A percentile compares a stretch with the other conserved stretches of the same genome.
Conservation (phyloP, 495 filamentous ascomycete species). For the Tuber melanosporum region DNA sequence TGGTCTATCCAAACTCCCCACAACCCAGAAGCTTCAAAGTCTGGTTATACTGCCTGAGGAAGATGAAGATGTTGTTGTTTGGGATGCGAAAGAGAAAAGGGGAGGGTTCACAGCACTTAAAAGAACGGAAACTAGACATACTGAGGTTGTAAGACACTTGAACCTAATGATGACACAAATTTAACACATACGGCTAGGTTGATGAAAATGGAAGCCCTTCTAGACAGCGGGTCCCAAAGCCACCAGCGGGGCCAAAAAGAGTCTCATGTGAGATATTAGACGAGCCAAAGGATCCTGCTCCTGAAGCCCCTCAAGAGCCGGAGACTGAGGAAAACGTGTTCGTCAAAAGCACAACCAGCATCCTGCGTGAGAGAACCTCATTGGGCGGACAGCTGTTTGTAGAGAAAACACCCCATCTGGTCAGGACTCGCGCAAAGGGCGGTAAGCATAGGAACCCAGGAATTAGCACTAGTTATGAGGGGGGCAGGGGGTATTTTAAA, state of each 20-base stretch:
- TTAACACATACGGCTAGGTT: constrained; percentile 9
- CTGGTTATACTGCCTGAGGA: background rate
- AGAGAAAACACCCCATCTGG: background rate
- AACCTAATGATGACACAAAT: background rate
- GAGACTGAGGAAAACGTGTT: background rate
- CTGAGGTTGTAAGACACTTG: background rate
- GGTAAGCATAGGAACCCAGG: background rate
- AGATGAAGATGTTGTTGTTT: background rate
- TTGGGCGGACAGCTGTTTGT: background rate
- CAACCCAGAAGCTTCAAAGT: background rate
- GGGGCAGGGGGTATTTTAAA: background rate
- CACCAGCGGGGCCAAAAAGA: background rate
- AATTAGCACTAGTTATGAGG: background rate
- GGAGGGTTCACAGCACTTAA: background rate
- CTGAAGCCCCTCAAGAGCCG: background rate
- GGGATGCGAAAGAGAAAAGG: background rate
- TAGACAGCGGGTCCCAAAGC: background rate
- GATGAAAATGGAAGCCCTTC: constrained; percentile 16
- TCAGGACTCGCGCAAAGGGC: background rate
- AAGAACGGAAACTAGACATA: background rate
- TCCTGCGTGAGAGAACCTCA: background rate
- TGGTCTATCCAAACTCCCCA: background rate
- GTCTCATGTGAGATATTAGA: background rate
- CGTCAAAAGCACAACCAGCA: background rate
- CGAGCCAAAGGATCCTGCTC: background rate